A percentile compares a stretch with the other conserved stretches of the same genome.
These are phyloP conservation scores for Boletus pseudopeckii DNA, from an alignment of 768 basidiomycete species.

Conservation along the genomic window DNA sequence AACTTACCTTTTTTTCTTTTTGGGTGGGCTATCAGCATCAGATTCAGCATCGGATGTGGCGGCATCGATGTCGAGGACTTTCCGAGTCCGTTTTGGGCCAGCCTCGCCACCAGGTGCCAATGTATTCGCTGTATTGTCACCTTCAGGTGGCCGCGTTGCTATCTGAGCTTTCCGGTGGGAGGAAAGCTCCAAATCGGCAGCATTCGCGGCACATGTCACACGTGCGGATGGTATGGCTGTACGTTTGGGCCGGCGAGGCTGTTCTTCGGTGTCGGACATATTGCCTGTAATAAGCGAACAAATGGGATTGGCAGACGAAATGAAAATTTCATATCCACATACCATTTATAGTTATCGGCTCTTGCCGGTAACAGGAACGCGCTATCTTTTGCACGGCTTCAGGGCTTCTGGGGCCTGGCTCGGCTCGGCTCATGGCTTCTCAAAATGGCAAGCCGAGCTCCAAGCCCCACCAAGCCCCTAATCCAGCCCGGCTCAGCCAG, in stretches of 20 bases:
- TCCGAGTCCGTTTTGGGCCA: neutral
- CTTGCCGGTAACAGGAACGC: neutral
- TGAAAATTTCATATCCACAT: too few species aligned
- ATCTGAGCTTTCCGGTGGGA: neutral
- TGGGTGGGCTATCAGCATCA: neutral
- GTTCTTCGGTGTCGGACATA: too few species aligned
- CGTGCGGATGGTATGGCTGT: too few species aligned
- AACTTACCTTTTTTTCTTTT: neutral
- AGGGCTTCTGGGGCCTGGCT: neutral
- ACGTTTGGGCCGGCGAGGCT: too few species aligned
- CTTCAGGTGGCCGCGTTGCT: slow-evolving; percentile 6
- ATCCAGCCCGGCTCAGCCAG: neutral
- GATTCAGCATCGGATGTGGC: neutral
- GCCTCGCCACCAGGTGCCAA: neutral
- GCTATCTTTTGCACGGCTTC: neutral
- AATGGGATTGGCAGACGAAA: too few species aligned
- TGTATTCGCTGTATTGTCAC: neutral
- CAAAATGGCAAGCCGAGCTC: neutral
- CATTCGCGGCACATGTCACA: too few species aligned
- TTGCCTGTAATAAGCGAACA: too few species aligned
- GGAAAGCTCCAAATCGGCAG: too few species aligned
- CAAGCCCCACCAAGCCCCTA: neutral
- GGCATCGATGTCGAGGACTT: neutral
- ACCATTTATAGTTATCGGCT: neutral
- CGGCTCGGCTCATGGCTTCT: neutral